phyloP scores from a whole-genome alignment of 1,284 basidiomycete species.

The Fomes fomentarius region DNA sequence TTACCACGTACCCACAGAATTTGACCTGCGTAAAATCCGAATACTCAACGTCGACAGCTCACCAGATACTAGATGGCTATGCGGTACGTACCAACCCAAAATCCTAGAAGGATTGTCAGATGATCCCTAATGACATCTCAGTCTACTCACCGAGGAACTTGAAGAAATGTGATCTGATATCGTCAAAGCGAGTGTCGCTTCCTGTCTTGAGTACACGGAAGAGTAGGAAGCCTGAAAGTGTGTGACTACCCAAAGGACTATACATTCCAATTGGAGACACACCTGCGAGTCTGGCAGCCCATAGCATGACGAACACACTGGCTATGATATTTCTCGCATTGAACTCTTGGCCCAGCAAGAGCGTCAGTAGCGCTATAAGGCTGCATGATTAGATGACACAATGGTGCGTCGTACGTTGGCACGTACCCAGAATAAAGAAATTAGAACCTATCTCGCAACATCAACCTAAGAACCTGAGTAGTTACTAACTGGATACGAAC shows the following conservation, averaged over 20 bases:
- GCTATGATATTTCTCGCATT: slow-evolving; percentile 63
- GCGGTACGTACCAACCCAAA: slow-evolving; percentile 49
- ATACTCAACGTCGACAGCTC: not conserved
- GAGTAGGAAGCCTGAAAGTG: slow-evolving; percentile 57
- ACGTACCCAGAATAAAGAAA: slow-evolving; percentile 62
- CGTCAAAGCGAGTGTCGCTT: slow-evolving; percentile 68
- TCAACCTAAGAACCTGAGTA: too few relatives aligned
- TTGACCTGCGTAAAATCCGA: slow-evolving; percentile 42
- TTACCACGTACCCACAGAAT: slow-evolving; percentile 46
- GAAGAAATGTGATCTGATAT: slow-evolving; percentile 67
- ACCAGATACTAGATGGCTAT: slow-evolving; percentile 9
- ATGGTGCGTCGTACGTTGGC: not conserved
- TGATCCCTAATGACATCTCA: not conserved
- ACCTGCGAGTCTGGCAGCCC: slow-evolving; percentile 62
- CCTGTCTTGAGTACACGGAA: slow-evolving; percentile 71
- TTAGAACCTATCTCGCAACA: slow-evolving; percentile 52
- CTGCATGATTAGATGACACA: not conserved
- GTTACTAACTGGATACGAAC: slow-evolving; percentile 33
- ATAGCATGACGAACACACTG: slow-evolving; percentile 65
- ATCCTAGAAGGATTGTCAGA: slow-evolving; percentile 34
- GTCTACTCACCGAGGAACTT: slow-evolving; percentile 57
- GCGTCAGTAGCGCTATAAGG: slow-evolving; percentile 50
- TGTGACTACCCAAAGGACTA: too few relatives aligned
- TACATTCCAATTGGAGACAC: too few relatives aligned
- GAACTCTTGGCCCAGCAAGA: slow-evolving; percentile 58